phyloP scores from a whole-genome alignment of 768 basidiomycete genomes.

The Xerocomellus amylosporus region DNA sequence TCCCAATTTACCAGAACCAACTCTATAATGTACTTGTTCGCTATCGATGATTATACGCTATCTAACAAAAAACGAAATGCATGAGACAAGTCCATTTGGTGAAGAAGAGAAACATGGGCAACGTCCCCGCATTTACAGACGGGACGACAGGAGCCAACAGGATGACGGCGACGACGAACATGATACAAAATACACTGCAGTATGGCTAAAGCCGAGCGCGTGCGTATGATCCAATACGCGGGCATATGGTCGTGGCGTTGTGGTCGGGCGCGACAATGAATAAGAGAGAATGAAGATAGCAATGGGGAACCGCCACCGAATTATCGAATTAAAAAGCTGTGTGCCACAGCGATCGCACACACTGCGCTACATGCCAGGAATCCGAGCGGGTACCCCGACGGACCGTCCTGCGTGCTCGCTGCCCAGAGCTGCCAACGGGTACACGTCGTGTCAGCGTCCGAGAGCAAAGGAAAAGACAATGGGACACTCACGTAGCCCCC shows the following conservation, averaged over 20 bases:
- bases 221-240: neutral
- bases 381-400: constrained; percentile 71
- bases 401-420: constrained; percentile 61
- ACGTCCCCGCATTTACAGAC: neutral
- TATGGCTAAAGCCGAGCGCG: neutral
- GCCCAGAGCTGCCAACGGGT: constrained; percentile 61
- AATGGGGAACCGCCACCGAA: constrained; percentile 38
- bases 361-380: constrained; percentile 64
- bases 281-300: neutral
- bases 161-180: neutral
- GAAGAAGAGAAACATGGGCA: neutral
- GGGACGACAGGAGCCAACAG: neutral
- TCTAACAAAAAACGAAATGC: neutral
- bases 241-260: neutral
- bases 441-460: neutral
- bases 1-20: neutral
- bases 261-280: neutral
- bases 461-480: neutral
- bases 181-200: neutral
- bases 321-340: constrained; percentile 73
- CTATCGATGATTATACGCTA: neutral
- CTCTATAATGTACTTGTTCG: neutral
- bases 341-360: constrained; percentile 61
- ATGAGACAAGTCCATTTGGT: neutral
- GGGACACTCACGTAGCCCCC: constrained; percentile 64